Evolutionary conservation across 2,329 filamentous ascomycete species (phyloP), one percentile per base, ranked within the genome.

Genomic region (Paraconiothyrium sp.): DNA sequence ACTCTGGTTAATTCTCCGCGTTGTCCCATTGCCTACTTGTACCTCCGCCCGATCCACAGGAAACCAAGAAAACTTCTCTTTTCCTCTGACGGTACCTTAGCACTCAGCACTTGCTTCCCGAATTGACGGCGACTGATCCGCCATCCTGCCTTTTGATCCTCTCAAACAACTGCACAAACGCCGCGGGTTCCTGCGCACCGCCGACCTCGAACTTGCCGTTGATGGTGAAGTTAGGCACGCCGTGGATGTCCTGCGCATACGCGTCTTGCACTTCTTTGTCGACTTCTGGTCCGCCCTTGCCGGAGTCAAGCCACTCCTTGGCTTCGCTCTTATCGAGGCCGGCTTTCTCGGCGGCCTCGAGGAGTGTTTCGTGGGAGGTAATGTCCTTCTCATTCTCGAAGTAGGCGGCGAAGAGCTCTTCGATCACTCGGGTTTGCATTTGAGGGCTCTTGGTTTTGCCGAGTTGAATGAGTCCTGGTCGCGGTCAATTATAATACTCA

Each of bases 191-290:
- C 79, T 93, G 89, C 1, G 91, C 92, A 1, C 92, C 92, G 32
- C 88, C 85, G 34, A 94, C 77, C 67, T 89, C 85, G 76, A 88
- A 90, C 67, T 81, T 82, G 1, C 83, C 89, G 71, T 94, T 90
- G 64, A 95, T 85, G 13, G 88, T 88, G 74, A 92, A 94, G 75
- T 91, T 87, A 7, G 92, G 92, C 63, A 95, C 92, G 0, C 91
- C 91, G 57, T 79, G 84, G 43, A 94, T 84, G 58, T 83, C 82
- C 70, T 84, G 82, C 61, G 70, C 68, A 62, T 79, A 72, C 54
- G 82, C 77, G 73, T 78, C 72, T 76, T 72, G 69, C 13, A 83
- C 82, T 69, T 84, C 82, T 62, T 78, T 79, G 74, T 83, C 81
- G 37, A 83, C 80, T 67, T 80, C 77, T 32, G 77, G 63, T 20